Percentiles rank a stretch among this genome's conserved stretches.
phyloP scores from a whole-genome alignment of 129 eudicot species.

The Lactuca saligna region DNA sequence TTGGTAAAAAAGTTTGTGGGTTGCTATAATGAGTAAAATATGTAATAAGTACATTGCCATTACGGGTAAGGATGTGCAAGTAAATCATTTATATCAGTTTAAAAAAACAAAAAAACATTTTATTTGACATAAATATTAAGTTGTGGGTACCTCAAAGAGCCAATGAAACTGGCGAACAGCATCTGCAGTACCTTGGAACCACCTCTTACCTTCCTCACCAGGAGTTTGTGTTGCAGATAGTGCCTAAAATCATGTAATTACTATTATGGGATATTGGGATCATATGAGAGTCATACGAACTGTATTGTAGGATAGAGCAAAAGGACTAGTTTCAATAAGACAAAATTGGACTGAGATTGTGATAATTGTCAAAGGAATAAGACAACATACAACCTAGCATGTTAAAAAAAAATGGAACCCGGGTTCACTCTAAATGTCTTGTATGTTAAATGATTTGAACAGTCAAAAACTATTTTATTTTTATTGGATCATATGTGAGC shows the following conservation, averaged over 20 bases:
- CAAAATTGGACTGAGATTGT: too few species aligned
- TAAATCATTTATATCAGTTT: too few species aligned
- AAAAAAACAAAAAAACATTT: background rate
- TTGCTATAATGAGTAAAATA: background rate
- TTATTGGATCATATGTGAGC: background rate
- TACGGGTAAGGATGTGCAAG: background rate
- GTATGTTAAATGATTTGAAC: background rate
- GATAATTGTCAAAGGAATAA: too few species aligned
- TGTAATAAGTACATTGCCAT: background rate
- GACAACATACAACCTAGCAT: background rate
- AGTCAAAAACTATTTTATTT: too few species aligned
- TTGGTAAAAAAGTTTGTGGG: background rate
- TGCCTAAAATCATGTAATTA: constrained; percentile 44
- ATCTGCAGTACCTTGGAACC: constrained; percentile 99
- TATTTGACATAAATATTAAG: background rate
- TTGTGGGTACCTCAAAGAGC: constrained; percentile 78
- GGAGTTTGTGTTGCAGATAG: constrained; percentile 98
- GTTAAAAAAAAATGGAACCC: background rate
- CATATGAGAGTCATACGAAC: background rate
- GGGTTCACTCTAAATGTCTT: background rate
- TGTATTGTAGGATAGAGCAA: background rate
- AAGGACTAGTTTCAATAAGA: too few species aligned
- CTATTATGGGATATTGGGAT: background rate
- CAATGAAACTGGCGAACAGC: constrained; percentile 97
- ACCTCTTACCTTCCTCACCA: constrained; percentile 81